phyloP scores from a whole-genome alignment of 495 filamentous ascomycete genomes.

The Podospora pseudocomata region DNA sequence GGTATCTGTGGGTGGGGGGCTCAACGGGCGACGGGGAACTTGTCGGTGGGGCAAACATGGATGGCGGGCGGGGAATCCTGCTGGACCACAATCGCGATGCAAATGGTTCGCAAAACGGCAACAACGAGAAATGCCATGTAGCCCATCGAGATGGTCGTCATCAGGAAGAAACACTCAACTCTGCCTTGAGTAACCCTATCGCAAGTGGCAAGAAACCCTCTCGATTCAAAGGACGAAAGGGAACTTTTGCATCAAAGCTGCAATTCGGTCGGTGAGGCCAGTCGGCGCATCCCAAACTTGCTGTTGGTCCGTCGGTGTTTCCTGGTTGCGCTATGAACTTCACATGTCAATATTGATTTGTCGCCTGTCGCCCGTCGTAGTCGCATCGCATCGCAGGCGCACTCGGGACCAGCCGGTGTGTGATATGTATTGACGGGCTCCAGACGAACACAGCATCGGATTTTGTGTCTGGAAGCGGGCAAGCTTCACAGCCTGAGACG shows the following conservation, averaged over 20 bases:
- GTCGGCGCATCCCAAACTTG: not conserved
- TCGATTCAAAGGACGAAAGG: not conserved
- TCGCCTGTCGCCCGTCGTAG: not conserved
- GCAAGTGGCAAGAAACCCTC: not conserved
- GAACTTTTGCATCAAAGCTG: not conserved
- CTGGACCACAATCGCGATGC: not conserved
- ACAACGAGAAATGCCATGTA: not conserved
- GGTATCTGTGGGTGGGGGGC: not conserved
- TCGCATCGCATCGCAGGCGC: not conserved
- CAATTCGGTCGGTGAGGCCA: not conserved
- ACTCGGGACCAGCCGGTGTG: not conserved
- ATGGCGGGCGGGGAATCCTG: not conserved
- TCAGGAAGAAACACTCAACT: not conserved
- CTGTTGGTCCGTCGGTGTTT: not conserved
- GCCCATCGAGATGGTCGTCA: not conserved
- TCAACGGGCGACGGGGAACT: not conserved
- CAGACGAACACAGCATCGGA: not conserved
- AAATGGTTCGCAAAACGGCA: not conserved
- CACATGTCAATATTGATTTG: not conserved
- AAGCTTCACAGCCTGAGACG: not conserved
- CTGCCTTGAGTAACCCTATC: not conserved
- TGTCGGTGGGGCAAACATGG: not conserved
- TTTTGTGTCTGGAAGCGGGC: constrained; percentile 1
- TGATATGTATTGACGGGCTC: not conserved
- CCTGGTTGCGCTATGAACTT: not conserved